Evolutionary conservation across 768 basidiomycete species (phyloP).

Genomic region (Tricholoma hemisulphureum): DNA sequence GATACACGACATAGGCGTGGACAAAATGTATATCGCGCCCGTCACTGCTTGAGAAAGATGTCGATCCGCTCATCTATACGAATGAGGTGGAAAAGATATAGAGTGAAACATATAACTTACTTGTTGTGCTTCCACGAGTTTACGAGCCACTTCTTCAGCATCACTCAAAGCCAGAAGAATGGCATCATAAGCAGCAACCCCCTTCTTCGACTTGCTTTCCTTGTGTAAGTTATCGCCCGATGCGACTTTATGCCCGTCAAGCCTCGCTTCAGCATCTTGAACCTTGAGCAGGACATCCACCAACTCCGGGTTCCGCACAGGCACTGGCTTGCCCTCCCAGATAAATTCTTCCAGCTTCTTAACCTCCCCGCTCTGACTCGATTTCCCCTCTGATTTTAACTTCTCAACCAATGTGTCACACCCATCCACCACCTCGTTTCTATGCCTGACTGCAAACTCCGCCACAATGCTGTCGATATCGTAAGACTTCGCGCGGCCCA

Average conservation of each 20-base stretch:
- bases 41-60: conserved; percentile 29
- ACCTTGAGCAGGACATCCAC: conserved; percentile 84
- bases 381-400: conserved; percentile 45
- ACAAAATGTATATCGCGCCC: conserved; percentile 79
- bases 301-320: conserved; percentile 86
- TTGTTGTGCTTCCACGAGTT: conserved; percentile 82
- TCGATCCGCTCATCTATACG: conserved; percentile 41
- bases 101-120: conserved; percentile 33
- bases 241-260: conserved; percentile 41
- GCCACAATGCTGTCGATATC: conserved; percentile 74
- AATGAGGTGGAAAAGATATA: conserved; percentile 5
- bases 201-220: conserved; percentile 55
- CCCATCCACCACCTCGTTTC: conserved; percentile 60
- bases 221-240: conserved; percentile 27
- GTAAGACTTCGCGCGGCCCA: conserved; percentile 76
- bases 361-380: conserved; percentile 33
- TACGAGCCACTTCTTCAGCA: conserved; percentile 81
- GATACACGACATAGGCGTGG: conserved; percentile 84
- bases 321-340: conserved; percentile 84
- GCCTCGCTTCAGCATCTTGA: conserved; percentile 67
- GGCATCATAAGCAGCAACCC: conserved; percentile 85
- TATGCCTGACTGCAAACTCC: conserved; percentile 57
- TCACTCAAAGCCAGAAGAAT: conserved; percentile 84
- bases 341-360: conserved; percentile 56
- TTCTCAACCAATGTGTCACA: conserved; percentile 54